Percentiles rank a stretch among this genome's conserved stretches.
Conservation (phyloP, 148 eudicot species). For the Persicaria maculosa region DNA sequence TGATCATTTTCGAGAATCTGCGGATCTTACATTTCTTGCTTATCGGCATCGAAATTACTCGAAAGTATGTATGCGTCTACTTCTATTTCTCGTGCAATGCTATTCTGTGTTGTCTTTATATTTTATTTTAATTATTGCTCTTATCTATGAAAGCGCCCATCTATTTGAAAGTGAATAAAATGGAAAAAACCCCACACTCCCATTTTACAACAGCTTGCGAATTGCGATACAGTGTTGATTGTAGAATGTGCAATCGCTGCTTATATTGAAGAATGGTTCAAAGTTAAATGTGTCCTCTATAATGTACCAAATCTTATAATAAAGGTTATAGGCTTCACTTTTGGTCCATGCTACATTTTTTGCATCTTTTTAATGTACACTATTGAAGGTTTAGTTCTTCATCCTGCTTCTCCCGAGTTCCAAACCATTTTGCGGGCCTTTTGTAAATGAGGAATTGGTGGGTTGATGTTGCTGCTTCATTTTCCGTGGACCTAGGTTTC, state of each 20-base stretch:
- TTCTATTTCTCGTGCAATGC: background rate
- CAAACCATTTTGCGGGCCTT: background rate
- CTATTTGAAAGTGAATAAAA: background rate
- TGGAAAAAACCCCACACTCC: background rate
- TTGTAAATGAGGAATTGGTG: background rate
- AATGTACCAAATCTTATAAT: background rate
- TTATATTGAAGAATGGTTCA: background rate
- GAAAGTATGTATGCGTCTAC: constrained; percentile 38
- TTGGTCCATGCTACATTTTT: constrained; percentile 3
- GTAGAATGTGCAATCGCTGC: background rate
- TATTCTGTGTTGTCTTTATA: background rate
- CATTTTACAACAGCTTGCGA: background rate
- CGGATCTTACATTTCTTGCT: constrained; percentile 92
- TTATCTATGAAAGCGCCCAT: background rate
- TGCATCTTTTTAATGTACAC: background rate
- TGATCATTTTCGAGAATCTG: constrained; percentile 86
- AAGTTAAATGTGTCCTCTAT: background rate
- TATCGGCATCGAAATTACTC: constrained; percentile 93
- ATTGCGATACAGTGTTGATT: background rate
- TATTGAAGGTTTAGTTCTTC: background rate
- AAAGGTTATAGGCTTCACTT: background rate
- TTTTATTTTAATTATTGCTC: background rate
- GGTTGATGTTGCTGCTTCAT: background rate
- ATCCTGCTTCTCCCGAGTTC: background rate
- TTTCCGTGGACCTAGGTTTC: background rate